Percentiles rank a stretch among this genome's conserved stretches.
These are phyloP conservation scores for Larix kaempferi DNA, from an alignment of 75 land plant species.

Conservation along the genomic window DNA sequence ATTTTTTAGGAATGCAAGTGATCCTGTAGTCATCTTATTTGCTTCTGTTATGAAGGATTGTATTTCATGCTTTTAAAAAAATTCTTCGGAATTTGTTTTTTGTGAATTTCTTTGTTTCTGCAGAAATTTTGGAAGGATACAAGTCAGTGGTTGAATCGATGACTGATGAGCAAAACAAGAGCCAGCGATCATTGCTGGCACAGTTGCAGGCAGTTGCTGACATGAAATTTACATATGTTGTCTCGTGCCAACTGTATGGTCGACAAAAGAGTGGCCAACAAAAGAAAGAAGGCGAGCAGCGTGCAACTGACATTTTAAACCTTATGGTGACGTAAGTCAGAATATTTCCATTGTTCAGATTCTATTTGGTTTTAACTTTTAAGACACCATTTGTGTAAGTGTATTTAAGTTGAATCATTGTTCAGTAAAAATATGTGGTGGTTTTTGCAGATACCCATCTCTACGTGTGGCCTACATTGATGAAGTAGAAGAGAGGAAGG, in stretches of 20 bases:
- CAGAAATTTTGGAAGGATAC: constrained; percentile 9
- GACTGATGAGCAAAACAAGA: constrained; percentile 8
- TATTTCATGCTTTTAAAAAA: background rate
- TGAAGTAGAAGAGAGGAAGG: constrained; percentile 66
- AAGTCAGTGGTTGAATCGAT: background rate
- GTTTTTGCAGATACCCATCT: constrained; percentile 65
- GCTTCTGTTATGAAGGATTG: background rate
- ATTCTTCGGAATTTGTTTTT: no score
- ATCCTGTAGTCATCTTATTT: background rate
- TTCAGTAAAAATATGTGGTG: background rate
- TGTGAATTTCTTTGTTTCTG: background rate
- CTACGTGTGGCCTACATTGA: constrained; percentile 94
- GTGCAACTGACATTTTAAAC: constrained; percentile 73
- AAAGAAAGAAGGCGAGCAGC: constrained; percentile 47
- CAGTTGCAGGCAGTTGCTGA: constrained; percentile 80
- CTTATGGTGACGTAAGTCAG: constrained; percentile 65
- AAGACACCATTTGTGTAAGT: background rate
- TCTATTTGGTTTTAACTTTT: background rate
- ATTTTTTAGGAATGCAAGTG: background rate
- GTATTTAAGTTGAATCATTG: background rate
- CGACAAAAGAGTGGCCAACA: constrained; percentile 51
- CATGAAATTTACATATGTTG: constrained; percentile 92
- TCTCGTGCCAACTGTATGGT: constrained; percentile 83
- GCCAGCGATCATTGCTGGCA: constrained; percentile 58
- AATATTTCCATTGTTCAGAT: background rate